phyloP scores from a whole-genome alignment of 192 early-diverging fungal species.

The Umbelopsis ramanniana region DNA sequence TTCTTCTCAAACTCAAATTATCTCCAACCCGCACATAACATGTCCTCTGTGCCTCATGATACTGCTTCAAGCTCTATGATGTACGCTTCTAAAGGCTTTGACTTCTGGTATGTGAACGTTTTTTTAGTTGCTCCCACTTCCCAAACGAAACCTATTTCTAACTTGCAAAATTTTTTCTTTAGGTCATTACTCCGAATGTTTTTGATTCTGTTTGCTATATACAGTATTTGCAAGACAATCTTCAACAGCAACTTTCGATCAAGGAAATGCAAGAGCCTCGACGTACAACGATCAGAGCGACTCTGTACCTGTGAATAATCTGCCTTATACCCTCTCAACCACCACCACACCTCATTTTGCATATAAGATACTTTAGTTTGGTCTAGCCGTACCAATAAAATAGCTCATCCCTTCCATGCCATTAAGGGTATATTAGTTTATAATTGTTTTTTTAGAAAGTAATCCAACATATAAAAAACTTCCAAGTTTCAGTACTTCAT shows the following conservation, averaged over 20 bases:
- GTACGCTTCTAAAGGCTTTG: background rate
- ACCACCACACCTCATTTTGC: background rate
- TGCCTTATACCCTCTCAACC: background rate
- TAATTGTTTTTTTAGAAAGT: too few relatives aligned
- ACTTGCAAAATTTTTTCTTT: too few relatives aligned
- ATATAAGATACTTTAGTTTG: too few relatives aligned
- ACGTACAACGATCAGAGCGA: background rate
- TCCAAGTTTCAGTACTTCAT: too few relatives aligned
- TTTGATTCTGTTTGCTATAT: background rate
- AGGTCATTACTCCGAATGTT: background rate
- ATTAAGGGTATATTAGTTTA: too few relatives aligned
- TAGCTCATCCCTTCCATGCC: too few relatives aligned
- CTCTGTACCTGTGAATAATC: background rate
- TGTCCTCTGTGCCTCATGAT: background rate
- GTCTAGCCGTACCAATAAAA: too few relatives aligned
- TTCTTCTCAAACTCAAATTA: constrained; percentile 37
- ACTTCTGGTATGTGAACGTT: background rate
- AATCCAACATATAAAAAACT: too few relatives aligned
- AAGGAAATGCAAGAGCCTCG: background rate
- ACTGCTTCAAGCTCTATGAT: background rate
- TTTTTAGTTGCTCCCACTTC: background rate
- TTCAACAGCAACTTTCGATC: background rate
- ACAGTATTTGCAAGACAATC: background rate
- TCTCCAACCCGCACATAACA: background rate
- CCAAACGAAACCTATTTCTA: too few relatives aligned